Conservation (phyloP, 2,329 filamentous ascomycete genomes). For the Karstenula rhodostoma region DNA sequence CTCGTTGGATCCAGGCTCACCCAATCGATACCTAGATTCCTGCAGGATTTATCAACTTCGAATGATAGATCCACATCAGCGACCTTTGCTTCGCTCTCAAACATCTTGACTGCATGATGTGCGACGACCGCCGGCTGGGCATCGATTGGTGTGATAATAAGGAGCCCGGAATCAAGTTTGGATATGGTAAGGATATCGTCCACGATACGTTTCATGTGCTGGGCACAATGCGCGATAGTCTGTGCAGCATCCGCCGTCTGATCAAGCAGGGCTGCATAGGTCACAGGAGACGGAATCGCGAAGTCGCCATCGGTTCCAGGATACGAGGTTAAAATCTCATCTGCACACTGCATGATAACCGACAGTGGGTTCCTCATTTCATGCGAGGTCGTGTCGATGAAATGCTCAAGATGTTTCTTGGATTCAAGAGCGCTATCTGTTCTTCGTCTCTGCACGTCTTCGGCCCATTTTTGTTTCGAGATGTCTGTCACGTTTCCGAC, state of each 20-base stretch:
- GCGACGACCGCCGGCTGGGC: conserved; percentile 47
- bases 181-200: conserved; percentile 57
- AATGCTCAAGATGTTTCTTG: conserved; percentile 39
- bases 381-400: conserved; percentile 48
- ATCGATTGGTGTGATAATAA: conserved; percentile 52
- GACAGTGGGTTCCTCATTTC: conserved; percentile 56
- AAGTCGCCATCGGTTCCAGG: conserved; percentile 1
- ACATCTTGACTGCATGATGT: conserved; percentile 48
- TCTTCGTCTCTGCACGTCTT: conserved; percentile 42
- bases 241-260: conserved; percentile 47
- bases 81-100: conserved; percentile 44
- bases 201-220: conserved; percentile 57
- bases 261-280: conserved; percentile 26
- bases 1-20: conserved; percentile 54
- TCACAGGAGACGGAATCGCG: conserved; percentile 4
- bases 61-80: conserved; percentile 38
- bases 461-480: conserved; percentile 47
- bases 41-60: conserved; percentile 48
- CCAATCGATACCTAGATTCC: conserved; percentile 41
- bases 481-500: conserved; percentile 50
- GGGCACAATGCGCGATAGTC: conserved; percentile 54
- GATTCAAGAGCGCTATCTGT: conserved; percentile 32
- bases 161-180: conserved; percentile 54
- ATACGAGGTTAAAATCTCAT: conserved; percentile 40
- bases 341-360: conserved; percentile 55